phyloP scores from a whole-genome alignment of 1,284 basidiomycete species.

The Leccinum laetum region DNA sequence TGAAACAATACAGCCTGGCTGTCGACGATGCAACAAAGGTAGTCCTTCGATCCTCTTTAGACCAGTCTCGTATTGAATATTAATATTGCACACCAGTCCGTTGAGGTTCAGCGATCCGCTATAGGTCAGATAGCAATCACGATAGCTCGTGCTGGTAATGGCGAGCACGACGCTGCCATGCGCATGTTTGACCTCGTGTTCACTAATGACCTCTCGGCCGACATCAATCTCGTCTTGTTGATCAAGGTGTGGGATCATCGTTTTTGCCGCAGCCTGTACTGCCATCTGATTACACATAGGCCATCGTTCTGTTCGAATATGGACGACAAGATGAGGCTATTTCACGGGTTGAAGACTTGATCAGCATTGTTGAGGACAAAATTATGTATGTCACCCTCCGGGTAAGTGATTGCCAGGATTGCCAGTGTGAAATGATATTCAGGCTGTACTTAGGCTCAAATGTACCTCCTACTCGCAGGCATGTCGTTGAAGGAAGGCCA shows the following conservation, averaged over 20 bases:
- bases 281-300: neutral
- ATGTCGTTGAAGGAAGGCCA: neutral
- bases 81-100: too few species aligned
- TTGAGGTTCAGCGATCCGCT: too few species aligned
- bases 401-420: neutral
- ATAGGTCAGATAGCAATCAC: too few species aligned
- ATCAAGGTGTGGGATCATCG: slow-evolving; percentile 1
- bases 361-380: neutral
- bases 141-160: too few species aligned
- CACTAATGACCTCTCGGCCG: too few species aligned
- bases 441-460: neutral
- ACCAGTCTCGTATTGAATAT: too few species aligned
- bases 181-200: too few species aligned
- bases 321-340: slow-evolving; percentile 1
- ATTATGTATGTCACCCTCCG: neutral
- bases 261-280: too few species aligned
- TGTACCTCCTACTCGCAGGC: neutral
- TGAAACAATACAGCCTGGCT: too few species aligned
- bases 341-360: neutral
- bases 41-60: too few species aligned
- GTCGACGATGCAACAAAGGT: too few species aligned
- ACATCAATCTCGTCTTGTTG: neutral
- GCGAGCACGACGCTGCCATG: too few species aligned
- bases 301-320: slow-evolving; percentile 4
- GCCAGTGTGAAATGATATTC: neutral